phyloP scores from a whole-genome alignment of 2,329 filamentous ascomycete genomes.

The Neopestalotiopsis rosae region DNA sequence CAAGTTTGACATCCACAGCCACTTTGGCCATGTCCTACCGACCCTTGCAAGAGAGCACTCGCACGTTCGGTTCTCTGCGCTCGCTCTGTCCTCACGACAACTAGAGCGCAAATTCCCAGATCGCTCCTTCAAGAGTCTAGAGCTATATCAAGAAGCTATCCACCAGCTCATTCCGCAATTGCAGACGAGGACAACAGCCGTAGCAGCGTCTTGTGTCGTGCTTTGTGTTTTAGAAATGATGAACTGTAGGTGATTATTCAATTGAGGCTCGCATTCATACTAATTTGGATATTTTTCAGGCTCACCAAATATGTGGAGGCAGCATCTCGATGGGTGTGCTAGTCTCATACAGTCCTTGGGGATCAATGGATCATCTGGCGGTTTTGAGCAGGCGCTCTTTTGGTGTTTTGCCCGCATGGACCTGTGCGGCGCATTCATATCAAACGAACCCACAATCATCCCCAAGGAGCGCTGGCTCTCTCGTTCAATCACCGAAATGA shows the following conservation, averaged over 20 bases:
- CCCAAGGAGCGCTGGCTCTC: slow-evolving; percentile 52
- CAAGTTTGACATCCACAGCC: slow-evolving; percentile 55
- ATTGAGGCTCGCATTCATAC: neutral
- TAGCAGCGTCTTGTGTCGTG: slow-evolving; percentile 58
- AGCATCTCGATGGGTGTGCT: slow-evolving; percentile 58
- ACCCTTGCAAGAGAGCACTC: slow-evolving; percentile 48
- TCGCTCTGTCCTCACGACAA: slow-evolving; percentile 57
- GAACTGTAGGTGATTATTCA: slow-evolving; percentile 36
- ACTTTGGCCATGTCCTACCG: slow-evolving; percentile 54
- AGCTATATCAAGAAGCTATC: slow-evolving; percentile 57
- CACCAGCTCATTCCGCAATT: slow-evolving; percentile 53
- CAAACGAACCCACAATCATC: slow-evolving; percentile 55
- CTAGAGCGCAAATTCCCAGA: slow-evolving; percentile 46
- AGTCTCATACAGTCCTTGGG: slow-evolving; percentile 54
- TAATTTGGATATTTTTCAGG: neutral
- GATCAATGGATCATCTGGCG: slow-evolving; percentile 56
- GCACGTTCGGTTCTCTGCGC: slow-evolving; percentile 53
- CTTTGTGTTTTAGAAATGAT: slow-evolving; percentile 62
- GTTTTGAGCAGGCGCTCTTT: slow-evolving; percentile 55
- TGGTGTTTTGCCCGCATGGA: slow-evolving; percentile 63
- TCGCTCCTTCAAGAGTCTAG: slow-evolving; percentile 40
- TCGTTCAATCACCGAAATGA: slow-evolving; percentile 34
- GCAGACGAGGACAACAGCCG: slow-evolving; percentile 50
- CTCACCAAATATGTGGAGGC: slow-evolving; percentile 53
- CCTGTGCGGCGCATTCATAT: slow-evolving; percentile 58